Base-by-base conservation (phyloP, 2,329 filamentous ascomycete genomes). In the Pseudogymnoascus pannorum region DNA sequence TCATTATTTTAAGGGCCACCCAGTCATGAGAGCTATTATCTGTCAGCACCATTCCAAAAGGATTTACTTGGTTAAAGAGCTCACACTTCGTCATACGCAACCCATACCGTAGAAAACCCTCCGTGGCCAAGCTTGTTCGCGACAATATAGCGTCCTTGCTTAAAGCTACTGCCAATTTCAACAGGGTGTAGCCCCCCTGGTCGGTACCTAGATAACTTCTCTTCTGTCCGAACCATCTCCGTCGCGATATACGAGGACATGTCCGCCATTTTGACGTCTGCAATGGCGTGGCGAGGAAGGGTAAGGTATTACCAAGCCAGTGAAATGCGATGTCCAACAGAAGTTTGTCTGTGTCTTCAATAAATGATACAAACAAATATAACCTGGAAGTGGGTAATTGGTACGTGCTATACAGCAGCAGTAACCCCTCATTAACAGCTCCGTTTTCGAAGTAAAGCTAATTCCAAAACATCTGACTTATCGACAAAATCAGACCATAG, bases 41-140 rank as follows among this genome's bases (percentile, higher is more conserved):
- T 54, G 48, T 54, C 11, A 54, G 16, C 11, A 54, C 33, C 48
- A 31, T 11, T 9, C 11, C 5, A 20, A 44, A 26, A 8, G 3
- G n/a, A 11, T 38, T 4, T 31, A n/a, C 14, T 6, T 18, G 16
- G 26, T 29, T 14, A 33, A 31, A 20, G 48, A 18, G 63, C 33
- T 64, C 54, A 60, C 6, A 60, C 20, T 2, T 14, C 59, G 38
- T 68, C 66, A 33, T 60, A 62, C 51, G 63, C 67, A 60, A 70
- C 66, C 69, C 69, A 70, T 26, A 70, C 67, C 2, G 65, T 68
- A 31, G 62, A 64, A 20, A 63, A 67, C 1, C 65, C 65, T 14
- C 68, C 68, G 18, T 57, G 58, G 5, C 68, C 68, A 18, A 69
- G 66, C 60, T 69, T 70, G 54, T 68, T 62, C 16, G 68, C 42